Conservation (phyloP, 768 basidiomycete genomes). For the Megacollybia marginata region DNA sequence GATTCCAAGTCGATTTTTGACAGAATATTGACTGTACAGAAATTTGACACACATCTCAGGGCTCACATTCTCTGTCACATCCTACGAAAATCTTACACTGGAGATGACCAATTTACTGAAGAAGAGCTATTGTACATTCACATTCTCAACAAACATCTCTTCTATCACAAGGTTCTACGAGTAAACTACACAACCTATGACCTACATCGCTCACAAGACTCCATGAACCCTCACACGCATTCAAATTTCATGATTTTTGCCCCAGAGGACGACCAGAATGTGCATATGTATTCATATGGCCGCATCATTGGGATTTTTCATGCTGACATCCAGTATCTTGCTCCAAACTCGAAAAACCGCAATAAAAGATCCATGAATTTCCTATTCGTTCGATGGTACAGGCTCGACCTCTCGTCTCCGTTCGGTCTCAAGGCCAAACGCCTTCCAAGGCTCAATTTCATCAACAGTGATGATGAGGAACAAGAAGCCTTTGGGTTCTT, state of each 20-base stretch:
- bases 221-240: conserved; percentile 28
- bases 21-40: background rate
- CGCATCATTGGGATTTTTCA: conserved; percentile 24
- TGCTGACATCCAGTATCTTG: conserved; percentile 8
- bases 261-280: conserved; percentile 8
- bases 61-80: background rate
- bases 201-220: conserved; percentile 27
- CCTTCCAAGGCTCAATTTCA: conserved; percentile 31
- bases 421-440: conserved; percentile 18
- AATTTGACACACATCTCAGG: background rate
- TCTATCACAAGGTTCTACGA: background rate
- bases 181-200: background rate
- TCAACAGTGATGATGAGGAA: conserved; percentile 14
- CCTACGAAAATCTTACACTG: background rate
- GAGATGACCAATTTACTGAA: background rate
- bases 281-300: conserved; percentile 29
- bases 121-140: background rate
- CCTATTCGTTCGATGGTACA: conserved; percentile 34
- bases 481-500: conserved; percentile 31
- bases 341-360: background rate
- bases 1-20: no score
- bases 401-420: conserved; percentile 13
- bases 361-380: conserved; percentile 22
- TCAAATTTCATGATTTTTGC: conserved; percentile 27
- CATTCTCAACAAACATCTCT: background rate